phyloP scores from a whole-genome alignment of 345 rosid species.

The Arabis alpina region DNA sequence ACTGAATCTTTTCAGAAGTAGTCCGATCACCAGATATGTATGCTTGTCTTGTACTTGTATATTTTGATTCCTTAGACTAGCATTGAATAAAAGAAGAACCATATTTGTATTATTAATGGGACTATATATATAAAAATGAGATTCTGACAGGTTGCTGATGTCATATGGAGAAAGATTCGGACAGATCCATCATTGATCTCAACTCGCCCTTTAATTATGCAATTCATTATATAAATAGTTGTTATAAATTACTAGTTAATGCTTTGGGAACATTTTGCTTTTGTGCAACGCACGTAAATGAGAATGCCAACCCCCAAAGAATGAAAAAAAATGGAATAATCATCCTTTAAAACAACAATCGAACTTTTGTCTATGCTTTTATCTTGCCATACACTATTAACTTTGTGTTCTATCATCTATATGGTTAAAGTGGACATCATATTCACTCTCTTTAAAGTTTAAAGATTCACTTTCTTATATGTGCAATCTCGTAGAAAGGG shows the following conservation, averaged over 20 bases:
- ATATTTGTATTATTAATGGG: neutral
- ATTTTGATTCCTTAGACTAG: constrained; percentile 14
- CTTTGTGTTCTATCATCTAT: neutral
- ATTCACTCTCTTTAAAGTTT: neutral
- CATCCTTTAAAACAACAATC: constrained; percentile 8
- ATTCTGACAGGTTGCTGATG: constrained; percentile 38
- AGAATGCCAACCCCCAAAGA: neutral
- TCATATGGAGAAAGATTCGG: constrained; percentile 38
- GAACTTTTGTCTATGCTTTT: constrained; percentile 12
- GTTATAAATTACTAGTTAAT: constrained; percentile 11
- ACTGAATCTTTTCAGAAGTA: neutral
- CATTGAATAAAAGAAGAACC: neutral
- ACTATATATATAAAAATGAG: constrained; percentile 21
- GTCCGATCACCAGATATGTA: neutral
- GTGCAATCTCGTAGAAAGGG: neutral
- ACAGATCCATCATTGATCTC: constrained; percentile 36
- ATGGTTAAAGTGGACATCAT: neutral
- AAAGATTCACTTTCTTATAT: neutral
- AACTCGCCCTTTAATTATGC: constrained; percentile 16
- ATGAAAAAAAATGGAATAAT: neutral
- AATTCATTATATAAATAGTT: neutral
- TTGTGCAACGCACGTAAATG: constrained; percentile 39
- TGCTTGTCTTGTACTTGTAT: neutral
- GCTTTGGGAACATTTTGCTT: constrained; percentile 19
- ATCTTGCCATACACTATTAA: neutral